These are phyloP conservation scores for Pterocarpus santalinus DNA, from an alignment of 306 rosid genomes.

Conservation along the genomic window DNA sequence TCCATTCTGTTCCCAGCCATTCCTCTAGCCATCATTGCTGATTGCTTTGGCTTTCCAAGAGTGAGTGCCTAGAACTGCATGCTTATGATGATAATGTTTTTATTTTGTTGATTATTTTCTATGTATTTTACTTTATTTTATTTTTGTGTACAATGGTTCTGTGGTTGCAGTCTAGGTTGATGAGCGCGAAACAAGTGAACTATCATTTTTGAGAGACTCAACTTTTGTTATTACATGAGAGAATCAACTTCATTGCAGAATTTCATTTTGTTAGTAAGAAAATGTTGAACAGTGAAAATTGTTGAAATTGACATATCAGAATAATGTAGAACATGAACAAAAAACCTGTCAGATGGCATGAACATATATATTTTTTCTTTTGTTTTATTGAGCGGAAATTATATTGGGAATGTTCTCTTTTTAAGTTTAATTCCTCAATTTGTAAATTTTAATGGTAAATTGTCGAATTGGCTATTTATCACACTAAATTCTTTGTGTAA, in stretches of 20 bases:
- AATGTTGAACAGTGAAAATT: background rate
- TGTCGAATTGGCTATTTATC: background rate
- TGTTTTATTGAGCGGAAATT: background rate
- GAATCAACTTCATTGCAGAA: background rate
- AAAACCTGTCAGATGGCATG: background rate
- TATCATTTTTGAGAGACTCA: background rate
- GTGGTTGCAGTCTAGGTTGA: background rate
- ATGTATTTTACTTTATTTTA: background rate
- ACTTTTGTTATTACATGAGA: background rate
- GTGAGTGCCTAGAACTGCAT: slow-evolving; percentile 47
- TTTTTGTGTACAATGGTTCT: background rate
- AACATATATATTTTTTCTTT: background rate
- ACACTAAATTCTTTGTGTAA: background rate
- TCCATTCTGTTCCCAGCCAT: slow-evolving; percentile 69
- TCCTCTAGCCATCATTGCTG: slow-evolving; percentile 68
- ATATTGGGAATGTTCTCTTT: background rate
- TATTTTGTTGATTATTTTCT: background rate
- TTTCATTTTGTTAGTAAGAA: background rate
- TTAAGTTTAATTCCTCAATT: background rate
- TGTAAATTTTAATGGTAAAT: background rate
- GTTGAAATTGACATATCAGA: background rate
- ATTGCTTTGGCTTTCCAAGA: slow-evolving; percentile 59
- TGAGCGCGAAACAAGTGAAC: background rate
- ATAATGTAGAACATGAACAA: background rate
- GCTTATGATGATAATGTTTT: background rate